A percentile compares a stretch with the other conserved stretches of the same genome.
Evolutionary conservation across 83 land plant species (phyloP).

Genomic region (Isoetes engelmannii): DNA sequence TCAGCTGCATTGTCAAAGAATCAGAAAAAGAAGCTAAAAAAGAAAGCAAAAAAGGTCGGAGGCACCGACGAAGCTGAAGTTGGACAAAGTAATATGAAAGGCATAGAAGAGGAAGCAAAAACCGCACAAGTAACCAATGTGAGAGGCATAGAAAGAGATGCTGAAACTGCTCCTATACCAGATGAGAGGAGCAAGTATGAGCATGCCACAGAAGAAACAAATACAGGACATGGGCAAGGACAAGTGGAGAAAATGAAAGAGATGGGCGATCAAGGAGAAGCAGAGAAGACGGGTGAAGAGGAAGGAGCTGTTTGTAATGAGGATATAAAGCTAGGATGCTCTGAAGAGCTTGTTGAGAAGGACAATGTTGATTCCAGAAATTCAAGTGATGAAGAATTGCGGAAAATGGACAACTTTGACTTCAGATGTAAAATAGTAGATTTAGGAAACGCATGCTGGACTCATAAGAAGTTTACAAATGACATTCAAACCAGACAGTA

Average conservation of each 20-base stretch:
- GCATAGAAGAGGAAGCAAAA: too few relatives aligned
- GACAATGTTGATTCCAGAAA: not conserved
- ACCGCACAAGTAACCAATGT: too few relatives aligned
- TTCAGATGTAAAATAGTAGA: slow-evolving; percentile 34
- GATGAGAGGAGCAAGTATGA: too few relatives aligned
- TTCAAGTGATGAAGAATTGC: not conserved
- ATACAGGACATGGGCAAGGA: slow-evolving; percentile 5
- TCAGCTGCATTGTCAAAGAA: slow-evolving; percentile 9
- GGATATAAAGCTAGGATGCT: not conserved
- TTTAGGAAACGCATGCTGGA: slow-evolving; percentile 32
- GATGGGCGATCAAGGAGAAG: not conserved
- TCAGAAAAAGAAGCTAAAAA: slow-evolving; percentile 28
- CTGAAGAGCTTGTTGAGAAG: not conserved
- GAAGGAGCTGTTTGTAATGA: not conserved
- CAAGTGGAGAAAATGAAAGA: not conserved
- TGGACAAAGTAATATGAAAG: too few relatives aligned
- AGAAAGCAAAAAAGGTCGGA: slow-evolving; percentile 15
- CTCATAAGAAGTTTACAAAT: slow-evolving; percentile 22
- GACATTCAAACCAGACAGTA: slow-evolving; percentile 40
- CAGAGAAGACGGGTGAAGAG: not conserved
- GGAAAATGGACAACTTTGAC: not conserved
- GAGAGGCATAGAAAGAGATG: too few relatives aligned
- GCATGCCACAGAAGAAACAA: not conserved
- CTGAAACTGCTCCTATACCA: too few relatives aligned
- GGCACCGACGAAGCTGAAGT: not conserved